A percentile compares a stretch with the other conserved stretches of the same genome.
These are phyloP conservation scores for Auricularia sp. DNA, from an alignment of 768 basidiomycete species.

Conservation along the genomic window DNA sequence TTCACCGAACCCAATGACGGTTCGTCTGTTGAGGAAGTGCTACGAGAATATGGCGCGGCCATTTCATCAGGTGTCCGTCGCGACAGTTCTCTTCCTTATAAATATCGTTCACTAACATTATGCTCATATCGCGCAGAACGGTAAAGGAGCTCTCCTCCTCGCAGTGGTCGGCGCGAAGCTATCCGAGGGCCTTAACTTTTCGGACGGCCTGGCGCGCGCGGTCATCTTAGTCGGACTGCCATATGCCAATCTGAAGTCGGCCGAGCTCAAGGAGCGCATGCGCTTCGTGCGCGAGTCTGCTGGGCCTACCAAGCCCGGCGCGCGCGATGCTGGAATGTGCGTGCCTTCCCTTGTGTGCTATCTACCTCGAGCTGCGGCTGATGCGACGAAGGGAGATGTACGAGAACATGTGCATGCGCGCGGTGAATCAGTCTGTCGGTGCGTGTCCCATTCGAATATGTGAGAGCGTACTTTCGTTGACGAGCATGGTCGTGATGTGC, in stretches of 20 bases:
- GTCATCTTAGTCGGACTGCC: slow-evolving; percentile 86
- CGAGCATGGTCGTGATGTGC: background rate
- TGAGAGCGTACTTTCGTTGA: background rate
- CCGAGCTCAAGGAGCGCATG: slow-evolving; percentile 86
- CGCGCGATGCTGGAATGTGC: slow-evolving; percentile 20
- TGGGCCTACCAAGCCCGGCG: slow-evolving; percentile 33
- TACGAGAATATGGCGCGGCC: slow-evolving; percentile 62
- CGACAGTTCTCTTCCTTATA: no score
- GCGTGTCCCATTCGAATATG: slow-evolving; percentile 15
- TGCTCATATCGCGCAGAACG: slow-evolving; percentile 5
- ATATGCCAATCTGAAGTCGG: slow-evolving; percentile 84
- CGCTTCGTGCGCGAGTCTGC: slow-evolving; percentile 57
- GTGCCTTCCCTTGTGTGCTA: slow-evolving; percentile 16
- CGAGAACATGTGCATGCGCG: slow-evolving; percentile 85
- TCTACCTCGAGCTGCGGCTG: slow-evolving; percentile 25
- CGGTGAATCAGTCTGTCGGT: slow-evolving; percentile 98
- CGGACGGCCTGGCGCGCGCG: slow-evolving; percentile 72
- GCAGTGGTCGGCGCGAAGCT: slow-evolving; percentile 96
- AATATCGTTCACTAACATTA: background rate
- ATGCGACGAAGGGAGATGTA: slow-evolving; percentile 74
- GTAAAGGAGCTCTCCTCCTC: slow-evolving; percentile 65
- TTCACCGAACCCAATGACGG: slow-evolving; percentile 80
- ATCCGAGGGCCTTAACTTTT: slow-evolving; percentile 77
- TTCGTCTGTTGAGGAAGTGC: slow-evolving; percentile 57
- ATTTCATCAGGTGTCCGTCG: slow-evolving; percentile 12